Percentiles rank a stretch among this genome's conserved stretches.
phyloP scores from a whole-genome alignment of 192 early-diverging fungal species.

The Coemansia sp. region DNA sequence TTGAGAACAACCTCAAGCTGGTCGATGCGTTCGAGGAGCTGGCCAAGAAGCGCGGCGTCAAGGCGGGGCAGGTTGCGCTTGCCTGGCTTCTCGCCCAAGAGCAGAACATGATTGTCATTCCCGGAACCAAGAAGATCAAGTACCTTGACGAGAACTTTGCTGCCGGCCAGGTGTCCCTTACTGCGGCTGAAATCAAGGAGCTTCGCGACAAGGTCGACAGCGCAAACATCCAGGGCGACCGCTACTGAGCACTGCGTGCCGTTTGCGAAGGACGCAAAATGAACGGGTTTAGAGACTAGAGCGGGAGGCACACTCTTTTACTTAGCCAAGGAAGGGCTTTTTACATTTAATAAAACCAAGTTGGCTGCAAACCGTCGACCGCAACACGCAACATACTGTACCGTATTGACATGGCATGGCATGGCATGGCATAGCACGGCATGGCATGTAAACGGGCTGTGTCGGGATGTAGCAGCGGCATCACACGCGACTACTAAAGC shows the following conservation, averaged over 20 bases:
- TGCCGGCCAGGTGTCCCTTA: conserved; percentile 30
- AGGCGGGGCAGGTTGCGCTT: conserved; percentile 54
- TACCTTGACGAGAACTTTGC: conserved; percentile 41
- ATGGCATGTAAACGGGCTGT: too few relatives aligned
- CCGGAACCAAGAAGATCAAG: conserved; percentile 54
- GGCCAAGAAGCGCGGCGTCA: conserved; percentile 55
- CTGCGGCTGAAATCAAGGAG: conserved; percentile 19
- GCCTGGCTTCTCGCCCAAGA: conserved; percentile 65
- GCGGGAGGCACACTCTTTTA: too few relatives aligned
- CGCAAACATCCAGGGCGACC: conserved; percentile 20
- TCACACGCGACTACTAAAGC: too few relatives aligned
- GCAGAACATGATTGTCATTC: conserved; percentile 51
- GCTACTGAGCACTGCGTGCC: conserved; percentile 15
- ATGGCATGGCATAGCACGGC: too few relatives aligned
- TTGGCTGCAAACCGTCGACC: too few relatives aligned
- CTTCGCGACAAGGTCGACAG: conserved; percentile 26
- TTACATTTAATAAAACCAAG: too few relatives aligned
- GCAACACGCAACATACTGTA: too few relatives aligned
- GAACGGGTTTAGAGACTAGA: too few relatives aligned
- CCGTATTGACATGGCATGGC: too few relatives aligned
- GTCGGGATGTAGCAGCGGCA: too few relatives aligned
- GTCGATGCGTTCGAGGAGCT: conserved; percentile 52
- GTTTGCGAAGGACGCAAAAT: too few relatives aligned
- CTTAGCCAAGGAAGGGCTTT: too few relatives aligned
- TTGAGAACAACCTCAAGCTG: conserved; percentile 57